phyloP scores from a whole-genome alignment of 73 alveolate species.

The Paramecium biaurelia region DNA sequence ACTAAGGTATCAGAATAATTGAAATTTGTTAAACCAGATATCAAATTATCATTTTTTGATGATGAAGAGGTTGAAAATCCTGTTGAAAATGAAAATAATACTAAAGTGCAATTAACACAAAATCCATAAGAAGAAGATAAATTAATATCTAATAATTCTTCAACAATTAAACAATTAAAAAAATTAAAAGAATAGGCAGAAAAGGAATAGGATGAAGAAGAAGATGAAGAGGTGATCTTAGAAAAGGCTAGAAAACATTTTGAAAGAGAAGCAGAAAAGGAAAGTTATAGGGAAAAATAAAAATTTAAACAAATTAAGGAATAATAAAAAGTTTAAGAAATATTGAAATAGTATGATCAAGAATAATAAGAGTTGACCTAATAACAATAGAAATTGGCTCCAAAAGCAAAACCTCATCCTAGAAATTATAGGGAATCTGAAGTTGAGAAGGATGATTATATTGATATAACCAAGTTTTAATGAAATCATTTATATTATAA shows the following conservation, averaged over 20 bases:
- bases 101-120: neutral
- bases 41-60: neutral
- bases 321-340: neutral
- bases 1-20: neutral
- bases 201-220: neutral
- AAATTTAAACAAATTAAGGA: neutral
- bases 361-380: neutral
- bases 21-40: conserved; percentile 9
- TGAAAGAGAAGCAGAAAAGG: neutral
- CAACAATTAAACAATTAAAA: neutral
- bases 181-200: neutral
- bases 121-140: no score
- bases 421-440: neutral
- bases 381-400: neutral
- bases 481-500: neutral
- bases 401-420: neutral
- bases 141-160: neutral
- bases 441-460: neutral
- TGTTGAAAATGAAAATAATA: neutral
- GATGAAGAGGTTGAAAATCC: neutral
- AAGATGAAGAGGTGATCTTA: neutral
- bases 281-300: neutral
- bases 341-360: neutral
- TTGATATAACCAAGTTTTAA: neutral
- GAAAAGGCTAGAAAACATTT: neutral